Percentiles rank a stretch among this genome's conserved stretches.
phyloP scores from a whole-genome alignment of 179 eudicot species.

The Sideroxylon spinosum region DNA sequence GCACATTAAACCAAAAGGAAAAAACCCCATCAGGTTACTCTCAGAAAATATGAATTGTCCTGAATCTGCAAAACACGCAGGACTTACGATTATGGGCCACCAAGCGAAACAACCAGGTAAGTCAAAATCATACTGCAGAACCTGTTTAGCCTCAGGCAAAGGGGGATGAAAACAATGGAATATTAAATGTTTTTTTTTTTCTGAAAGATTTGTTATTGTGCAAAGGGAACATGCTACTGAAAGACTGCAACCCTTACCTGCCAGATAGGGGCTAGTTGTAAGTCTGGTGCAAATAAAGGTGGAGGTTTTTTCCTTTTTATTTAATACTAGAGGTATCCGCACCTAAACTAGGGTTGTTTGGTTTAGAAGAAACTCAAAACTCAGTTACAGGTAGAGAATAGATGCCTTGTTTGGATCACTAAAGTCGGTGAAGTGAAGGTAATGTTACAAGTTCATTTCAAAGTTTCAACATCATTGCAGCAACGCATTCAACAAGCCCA shows the following conservation, averaged over 20 bases:
- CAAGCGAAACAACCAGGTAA: background rate
- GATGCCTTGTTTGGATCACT: too few species aligned
- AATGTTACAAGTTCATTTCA: too few species aligned
- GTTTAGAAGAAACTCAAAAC: too few species aligned
- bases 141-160: background rate
- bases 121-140: background rate
- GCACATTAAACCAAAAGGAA: background rate
- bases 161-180: background rate
- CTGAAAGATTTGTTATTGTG: too few species aligned
- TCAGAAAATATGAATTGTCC: background rate
- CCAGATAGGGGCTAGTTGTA: background rate
- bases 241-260: background rate
- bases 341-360: too few species aligned
- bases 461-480: too few species aligned
- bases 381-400: too few species aligned
- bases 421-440: too few species aligned
- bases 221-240: background rate
- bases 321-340: background rate
- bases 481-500: too few species aligned
- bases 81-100: background rate
- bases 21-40: background rate
- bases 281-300: background rate
- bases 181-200: too few species aligned
- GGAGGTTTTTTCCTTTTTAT: background rate
- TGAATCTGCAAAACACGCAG: background rate